Conservation (phyloP, 2,329 filamentous ascomycete genomes). For the Sarocladium strictum region DNA sequence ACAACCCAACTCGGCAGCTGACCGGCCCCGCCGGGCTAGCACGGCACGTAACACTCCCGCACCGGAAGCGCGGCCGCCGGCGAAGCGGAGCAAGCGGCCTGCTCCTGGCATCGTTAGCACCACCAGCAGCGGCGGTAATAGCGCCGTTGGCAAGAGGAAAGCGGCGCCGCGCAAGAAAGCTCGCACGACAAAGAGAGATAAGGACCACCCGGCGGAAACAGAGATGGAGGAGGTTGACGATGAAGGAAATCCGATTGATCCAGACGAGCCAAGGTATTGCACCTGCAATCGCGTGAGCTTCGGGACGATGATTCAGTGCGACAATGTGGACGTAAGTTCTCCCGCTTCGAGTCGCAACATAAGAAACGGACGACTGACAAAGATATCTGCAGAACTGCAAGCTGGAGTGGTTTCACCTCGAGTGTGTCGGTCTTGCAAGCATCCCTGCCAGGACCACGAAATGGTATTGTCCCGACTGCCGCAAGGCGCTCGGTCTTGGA, state of each 20-base stretch:
- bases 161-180: constrained; percentile 62
- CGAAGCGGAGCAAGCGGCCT: constrained; percentile 60
- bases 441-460: constrained; percentile 68
- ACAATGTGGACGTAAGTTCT: constrained; percentile 64
- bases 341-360: background rate
- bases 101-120: constrained; percentile 66
- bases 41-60: constrained; percentile 53
- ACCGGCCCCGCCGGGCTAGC: constrained; percentile 50
- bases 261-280: constrained; percentile 71
- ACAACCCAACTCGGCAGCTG: constrained; percentile 40
- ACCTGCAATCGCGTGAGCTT: constrained; percentile 74
- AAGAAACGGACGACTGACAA: background rate
- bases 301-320: constrained; percentile 78
- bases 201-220: constrained; percentile 34
- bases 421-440: constrained; percentile 64
- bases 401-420: constrained; percentile 79
- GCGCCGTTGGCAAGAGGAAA: constrained; percentile 67
- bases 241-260: constrained; percentile 65
- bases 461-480: constrained; percentile 80
- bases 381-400: constrained; percentile 47
- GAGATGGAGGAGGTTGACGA: constrained; percentile 58
- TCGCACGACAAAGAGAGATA: constrained; percentile 41
- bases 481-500: constrained; percentile 55
- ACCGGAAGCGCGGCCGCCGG: constrained; percentile 40
- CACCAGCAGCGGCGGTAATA: constrained; percentile 54